phyloP scores from a whole-genome alignment of 2,329 filamentous ascomycete genomes.

The Alternaria sp. region DNA sequence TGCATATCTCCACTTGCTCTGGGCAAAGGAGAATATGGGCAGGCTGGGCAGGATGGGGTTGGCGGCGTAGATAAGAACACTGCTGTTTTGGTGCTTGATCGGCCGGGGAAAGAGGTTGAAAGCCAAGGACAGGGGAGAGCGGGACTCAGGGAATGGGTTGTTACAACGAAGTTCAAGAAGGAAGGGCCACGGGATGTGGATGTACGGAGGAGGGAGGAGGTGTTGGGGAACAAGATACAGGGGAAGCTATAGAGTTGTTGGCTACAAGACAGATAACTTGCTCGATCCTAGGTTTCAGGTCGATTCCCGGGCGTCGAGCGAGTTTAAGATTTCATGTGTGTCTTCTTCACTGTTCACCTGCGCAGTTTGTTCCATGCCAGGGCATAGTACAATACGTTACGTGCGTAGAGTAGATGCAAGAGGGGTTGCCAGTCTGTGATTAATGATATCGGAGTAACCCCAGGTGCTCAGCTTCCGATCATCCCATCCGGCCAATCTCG shows the following conservation, averaged over 20 bases:
- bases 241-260: constrained; percentile 21
- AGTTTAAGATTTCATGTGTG: not conserved
- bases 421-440: not conserved
- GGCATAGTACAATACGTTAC: too few species aligned
- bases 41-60: constrained; percentile 35
- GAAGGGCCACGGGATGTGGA: constrained; percentile 64
- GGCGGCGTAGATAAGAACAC: constrained; percentile 55
- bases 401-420: too few species aligned
- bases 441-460: not conserved
- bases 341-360: not conserved
- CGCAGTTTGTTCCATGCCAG: too few species aligned
- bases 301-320: not conserved
- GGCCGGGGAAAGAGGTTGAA: constrained; percentile 63
- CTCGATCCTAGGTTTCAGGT: not conserved
- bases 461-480: not conserved
- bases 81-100: constrained; percentile 60
- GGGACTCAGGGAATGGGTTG: constrained; percentile 62
- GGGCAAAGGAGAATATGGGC: constrained; percentile 47
- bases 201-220: constrained; percentile 54
- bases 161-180: constrained; percentile 63
- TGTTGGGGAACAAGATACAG: constrained; percentile 44
- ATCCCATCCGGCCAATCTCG: not conserved
- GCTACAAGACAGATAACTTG: not conserved
- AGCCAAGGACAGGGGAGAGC: constrained; percentile 54
- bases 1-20: constrained; percentile 51